phyloP scores from a whole-genome alignment of 1,139 yeast genomes.

The Yamadazyma trypodendri region DNA sequence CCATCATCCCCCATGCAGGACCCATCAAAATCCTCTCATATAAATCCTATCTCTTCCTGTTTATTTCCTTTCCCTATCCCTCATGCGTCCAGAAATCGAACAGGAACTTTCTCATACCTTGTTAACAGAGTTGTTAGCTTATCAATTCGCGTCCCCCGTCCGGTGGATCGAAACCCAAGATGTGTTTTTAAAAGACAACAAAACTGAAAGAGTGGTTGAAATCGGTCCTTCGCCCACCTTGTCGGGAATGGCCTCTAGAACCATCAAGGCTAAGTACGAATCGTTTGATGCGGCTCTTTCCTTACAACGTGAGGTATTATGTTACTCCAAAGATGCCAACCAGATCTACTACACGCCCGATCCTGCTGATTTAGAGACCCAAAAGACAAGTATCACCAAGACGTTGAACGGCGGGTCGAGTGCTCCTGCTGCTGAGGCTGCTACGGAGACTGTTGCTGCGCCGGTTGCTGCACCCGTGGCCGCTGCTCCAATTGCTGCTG shows the following conservation, averaged over 20 bases:
- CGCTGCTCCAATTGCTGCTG: conserved; percentile 55
- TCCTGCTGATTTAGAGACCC: conserved; percentile 55
- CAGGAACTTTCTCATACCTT: conserved; percentile 95
- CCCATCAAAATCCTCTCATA: conserved; percentile 1
- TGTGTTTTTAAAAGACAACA: conserved; percentile 89
- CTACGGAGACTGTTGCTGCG: conserved; percentile 46
- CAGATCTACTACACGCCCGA: conserved; percentile 96
- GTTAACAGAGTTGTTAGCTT: conserved; percentile 92
- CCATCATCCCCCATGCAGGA: conserved; percentile 1
- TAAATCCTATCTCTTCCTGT: neutral
- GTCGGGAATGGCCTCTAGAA: conserved; percentile 98
- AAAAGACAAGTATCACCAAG: conserved; percentile 28
- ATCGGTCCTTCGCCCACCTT: conserved; percentile 98
- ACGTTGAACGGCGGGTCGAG: conserved; percentile 18
- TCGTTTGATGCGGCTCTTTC: conserved; percentile 97
- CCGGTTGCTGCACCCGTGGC: conserved; percentile 49
- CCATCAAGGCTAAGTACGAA: conserved; percentile 94
- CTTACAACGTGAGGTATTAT: conserved; percentile 92
- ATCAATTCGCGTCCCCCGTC: conserved; percentile 98
- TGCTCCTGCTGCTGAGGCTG: conserved; percentile 22
- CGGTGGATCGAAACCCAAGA: conserved; percentile 99
- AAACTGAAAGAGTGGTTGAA: conserved; percentile 96
- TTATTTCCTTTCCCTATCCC: neutral
- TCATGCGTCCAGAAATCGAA: conserved; percentile 95
- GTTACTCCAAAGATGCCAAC: conserved; percentile 93